Percentiles rank a stretch among this genome's conserved stretches.
Evolutionary conservation across 2,329 filamentous ascomycete species (phyloP).

Genomic region (Fusarium pseudonygamai): DNA sequence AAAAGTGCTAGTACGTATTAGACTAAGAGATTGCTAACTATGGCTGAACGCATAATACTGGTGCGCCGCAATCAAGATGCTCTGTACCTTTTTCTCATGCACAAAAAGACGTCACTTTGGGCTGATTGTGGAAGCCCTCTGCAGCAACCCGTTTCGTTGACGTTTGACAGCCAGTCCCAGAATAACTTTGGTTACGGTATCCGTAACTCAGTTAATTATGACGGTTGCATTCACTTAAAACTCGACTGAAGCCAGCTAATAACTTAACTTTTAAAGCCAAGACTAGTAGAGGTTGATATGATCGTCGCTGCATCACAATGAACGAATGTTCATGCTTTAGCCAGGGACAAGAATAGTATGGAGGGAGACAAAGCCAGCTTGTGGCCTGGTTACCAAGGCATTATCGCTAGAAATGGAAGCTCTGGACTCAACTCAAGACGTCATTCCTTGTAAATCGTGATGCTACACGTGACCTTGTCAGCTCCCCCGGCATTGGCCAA

Average conservation of each 20-base stretch:
- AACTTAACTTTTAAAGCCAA: background rate
- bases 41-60: slow-evolving; percentile 6
- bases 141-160: slow-evolving; percentile 27
- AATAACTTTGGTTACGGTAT: slow-evolving; percentile 18
- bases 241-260: background rate
- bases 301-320: slow-evolving; percentile 29
- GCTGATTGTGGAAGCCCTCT: slow-evolving; percentile 22
- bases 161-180: slow-evolving; percentile 26
- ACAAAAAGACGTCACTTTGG: slow-evolving; percentile 24
- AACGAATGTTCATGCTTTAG: slow-evolving; percentile 14
- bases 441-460: slow-evolving; percentile 20
- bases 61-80: background rate
- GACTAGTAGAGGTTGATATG: slow-evolving; percentile 19
- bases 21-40: background rate
- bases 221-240: slow-evolving; percentile 23
- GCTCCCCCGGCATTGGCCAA: slow-evolving; percentile 42
- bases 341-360: slow-evolving; percentile 13
- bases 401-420: background rate
- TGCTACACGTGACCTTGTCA: slow-evolving; percentile 31
- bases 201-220: slow-evolving; percentile 8
- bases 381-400: slow-evolving; percentile 15
- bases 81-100: background rate
- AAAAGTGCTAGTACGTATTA: background rate
- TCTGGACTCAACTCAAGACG: slow-evolving; percentile 14
- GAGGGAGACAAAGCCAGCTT: background rate